Evolutionary conservation across 208 protist species (phyloP), one percentile per base, ranked within the genome.

Genomic region (Trypanosomatidae sp.): DNA sequence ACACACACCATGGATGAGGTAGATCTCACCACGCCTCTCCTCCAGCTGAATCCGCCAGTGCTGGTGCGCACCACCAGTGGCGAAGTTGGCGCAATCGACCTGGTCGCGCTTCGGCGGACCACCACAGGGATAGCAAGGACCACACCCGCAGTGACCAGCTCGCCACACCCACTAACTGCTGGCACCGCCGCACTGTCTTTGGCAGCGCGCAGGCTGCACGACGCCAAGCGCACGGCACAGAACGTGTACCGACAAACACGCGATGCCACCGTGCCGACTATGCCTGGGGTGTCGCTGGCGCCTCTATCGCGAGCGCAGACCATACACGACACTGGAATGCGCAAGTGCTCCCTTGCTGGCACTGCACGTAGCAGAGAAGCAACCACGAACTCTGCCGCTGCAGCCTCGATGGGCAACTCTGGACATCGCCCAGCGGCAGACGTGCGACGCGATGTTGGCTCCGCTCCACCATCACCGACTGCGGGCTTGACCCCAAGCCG

Each of bases 41-140:
- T 81, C 22, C 70, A 81, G 58, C 50, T 76, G 19, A 76, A 81
- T 52, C 77, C 77, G 30, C 77, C 77, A 25, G 66, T 76, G 66
- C 62, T 76, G 28, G 77, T 81, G 56, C 77, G 76, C 17, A 44
- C 76, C 36, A 62, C 64, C 36, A 56, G 68, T 28, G 55, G 70
- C 50, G 68, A 50, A 41, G 13, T 62, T 33, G 46, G 49, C 43
- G 36, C 55, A 0, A 56, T 70, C 19, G 66, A 80, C 39, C 55
- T 80, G 3, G 55, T 49, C 0, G 76, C 69, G 33, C 66, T 80
- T 12, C 76, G 76, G 7, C 53, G 76, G 19, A 44, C 62, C 30
- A 30, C 17, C 46, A 30, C 19, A 8, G 62, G 36, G 13, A 36
- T 2, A 15, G 39, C n/a, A 7, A 25, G n/a, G 17, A n/a, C 33